phyloP scores from a whole-genome alignment of 2,329 filamentous ascomycete genomes.

The Penicillium sumatraense region DNA sequence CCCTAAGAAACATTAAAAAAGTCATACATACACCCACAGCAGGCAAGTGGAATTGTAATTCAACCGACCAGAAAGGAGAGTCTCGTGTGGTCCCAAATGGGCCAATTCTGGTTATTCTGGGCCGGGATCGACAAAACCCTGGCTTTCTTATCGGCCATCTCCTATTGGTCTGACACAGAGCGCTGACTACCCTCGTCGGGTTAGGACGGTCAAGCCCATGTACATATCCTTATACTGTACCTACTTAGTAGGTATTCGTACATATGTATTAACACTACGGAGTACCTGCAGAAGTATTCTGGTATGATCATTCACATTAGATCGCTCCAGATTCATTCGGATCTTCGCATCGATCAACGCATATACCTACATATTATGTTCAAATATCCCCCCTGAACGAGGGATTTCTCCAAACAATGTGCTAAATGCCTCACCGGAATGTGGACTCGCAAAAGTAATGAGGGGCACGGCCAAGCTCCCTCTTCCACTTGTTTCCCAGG shows the following conservation, averaged over 20 bases:
- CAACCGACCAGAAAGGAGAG: not conserved
- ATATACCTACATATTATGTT: not conserved
- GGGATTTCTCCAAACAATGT: conserved; percentile 9
- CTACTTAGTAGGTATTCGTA: no score
- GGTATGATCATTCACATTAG: not conserved
- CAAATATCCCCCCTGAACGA: conserved; percentile 1
- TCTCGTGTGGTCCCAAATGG: not conserved
- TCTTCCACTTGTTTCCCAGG: not conserved
- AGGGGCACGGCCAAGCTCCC: conserved; percentile 2
- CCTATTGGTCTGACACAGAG: conserved; percentile 41
- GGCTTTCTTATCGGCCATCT: conserved; percentile 31
- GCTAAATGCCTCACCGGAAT: conserved; percentile 26
- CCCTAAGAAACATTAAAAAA: not conserved
- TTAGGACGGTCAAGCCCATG: no score
- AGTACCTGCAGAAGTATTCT: no score
- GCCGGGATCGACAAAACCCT: not conserved
- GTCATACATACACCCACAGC: not conserved
- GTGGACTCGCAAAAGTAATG: conserved; percentile 7
- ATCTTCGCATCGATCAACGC: not conserved
- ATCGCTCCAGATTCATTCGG: not conserved
- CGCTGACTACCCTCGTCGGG: conserved; percentile 31
- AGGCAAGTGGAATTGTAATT: not conserved
- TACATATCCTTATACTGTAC: no score
- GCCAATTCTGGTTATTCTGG: not conserved
- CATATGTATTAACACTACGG: no score